These are phyloP conservation scores for Blastosporella zonata DNA, from an alignment of 1,284 basidiomycete species.

Conservation along the genomic window DNA sequence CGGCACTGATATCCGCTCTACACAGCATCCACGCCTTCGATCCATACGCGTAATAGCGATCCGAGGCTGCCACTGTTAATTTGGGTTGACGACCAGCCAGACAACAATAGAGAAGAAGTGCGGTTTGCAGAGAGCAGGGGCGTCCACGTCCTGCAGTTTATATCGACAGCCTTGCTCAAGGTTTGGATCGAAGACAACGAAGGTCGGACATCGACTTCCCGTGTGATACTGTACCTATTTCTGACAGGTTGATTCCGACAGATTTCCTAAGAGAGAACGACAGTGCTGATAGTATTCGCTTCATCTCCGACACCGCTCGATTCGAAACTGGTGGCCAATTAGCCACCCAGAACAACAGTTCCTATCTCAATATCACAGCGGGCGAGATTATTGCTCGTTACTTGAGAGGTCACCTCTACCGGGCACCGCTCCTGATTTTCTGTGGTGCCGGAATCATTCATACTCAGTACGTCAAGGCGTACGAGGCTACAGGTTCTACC, in stretches of 20 bases:
- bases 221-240: background rate
- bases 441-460: conserved; percentile 17
- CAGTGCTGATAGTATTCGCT: conserved; percentile 21
- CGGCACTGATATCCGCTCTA: background rate
- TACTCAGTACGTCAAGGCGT: conserved; percentile 23
- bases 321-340: background rate
- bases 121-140: conserved; percentile 17
- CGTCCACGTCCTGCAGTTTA: conserved; percentile 22
- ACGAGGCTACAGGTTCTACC: conserved; percentile 23
- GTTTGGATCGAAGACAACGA: conserved; percentile 26
- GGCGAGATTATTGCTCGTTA: conserved; percentile 26
- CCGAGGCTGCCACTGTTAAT: conserved; percentile 21
- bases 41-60: background rate
- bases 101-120: conserved; percentile 18
- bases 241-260: conserved; percentile 4
- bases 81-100: conserved; percentile 26
- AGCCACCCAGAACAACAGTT: background rate
- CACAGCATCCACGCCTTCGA: background rate
- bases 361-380: conserved; percentile 21
- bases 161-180: conserved; percentile 25
- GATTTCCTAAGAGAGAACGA: conserved; percentile 23
- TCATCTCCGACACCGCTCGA: conserved; percentile 27
- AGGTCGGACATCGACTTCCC: conserved; percentile 12
- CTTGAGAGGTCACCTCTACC: conserved; percentile 22
- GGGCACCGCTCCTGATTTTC: conserved; percentile 25